phyloP scores from a whole-genome alignment of 208 protist species.

The Zelonia costaricensis region DNA sequence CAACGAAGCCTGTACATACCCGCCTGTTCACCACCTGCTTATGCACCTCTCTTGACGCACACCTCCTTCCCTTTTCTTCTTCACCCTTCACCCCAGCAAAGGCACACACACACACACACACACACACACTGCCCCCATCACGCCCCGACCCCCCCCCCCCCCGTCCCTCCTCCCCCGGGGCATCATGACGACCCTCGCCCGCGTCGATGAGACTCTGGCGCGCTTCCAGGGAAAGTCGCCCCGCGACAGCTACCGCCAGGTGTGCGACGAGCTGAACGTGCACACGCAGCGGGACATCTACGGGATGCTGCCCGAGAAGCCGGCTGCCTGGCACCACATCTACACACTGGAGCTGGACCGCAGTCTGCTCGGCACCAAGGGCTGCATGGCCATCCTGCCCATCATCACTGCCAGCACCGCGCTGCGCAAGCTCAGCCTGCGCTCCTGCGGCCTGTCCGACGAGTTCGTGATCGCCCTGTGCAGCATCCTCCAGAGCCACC shows the following conservation, averaged over 20 bases:
- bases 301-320: slow-evolving; percentile 53
- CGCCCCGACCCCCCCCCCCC: too few species aligned
- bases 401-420: slow-evolving; percentile 69
- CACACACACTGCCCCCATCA: neutral
- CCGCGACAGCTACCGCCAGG: slow-evolving; percentile 72
- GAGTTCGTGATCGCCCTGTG: slow-evolving; percentile 64
- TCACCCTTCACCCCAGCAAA: too few species aligned
- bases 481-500: slow-evolving; percentile 65
- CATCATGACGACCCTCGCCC: slow-evolving; percentile 78
- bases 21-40: too few species aligned
- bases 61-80: neutral
- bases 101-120: neutral
- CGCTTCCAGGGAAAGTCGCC: slow-evolving; percentile 80
- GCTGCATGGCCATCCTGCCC: slow-evolving; percentile 79
- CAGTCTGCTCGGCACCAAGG: slow-evolving; percentile 63
- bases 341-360: slow-evolving; percentile 57
- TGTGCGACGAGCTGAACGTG: slow-evolving; percentile 72
- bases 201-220: slow-evolving; percentile 63
- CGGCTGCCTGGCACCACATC: slow-evolving; percentile 68
- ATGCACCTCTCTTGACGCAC: neutral
- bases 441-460: slow-evolving; percentile 67
- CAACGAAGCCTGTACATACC: too few species aligned
- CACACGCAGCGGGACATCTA: slow-evolving; percentile 64
- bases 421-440: slow-evolving; percentile 62
- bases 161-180: neutral